Conservation (phyloP, 768 basidiomycete species). For the Gyrodon lividus region DNA sequence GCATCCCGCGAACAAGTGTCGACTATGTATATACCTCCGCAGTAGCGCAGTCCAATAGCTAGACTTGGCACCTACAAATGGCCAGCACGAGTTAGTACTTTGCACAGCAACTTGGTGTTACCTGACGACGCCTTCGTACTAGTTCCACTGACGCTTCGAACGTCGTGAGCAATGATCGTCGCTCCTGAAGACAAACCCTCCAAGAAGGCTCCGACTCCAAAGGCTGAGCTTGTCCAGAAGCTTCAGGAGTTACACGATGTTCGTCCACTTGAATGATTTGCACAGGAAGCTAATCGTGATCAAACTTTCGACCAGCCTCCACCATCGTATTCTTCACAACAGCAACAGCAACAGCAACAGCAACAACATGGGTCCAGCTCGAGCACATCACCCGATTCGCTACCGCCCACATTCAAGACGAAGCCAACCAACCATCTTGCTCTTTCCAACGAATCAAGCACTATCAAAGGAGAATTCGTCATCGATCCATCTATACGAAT, state of each 20-base stretch:
- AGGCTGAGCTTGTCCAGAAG: not conserved
- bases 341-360: not conserved
- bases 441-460: conserved; percentile 4
- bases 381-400: not conserved
- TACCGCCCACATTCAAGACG: conserved; percentile 17
- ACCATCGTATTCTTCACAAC: conserved; percentile 18
- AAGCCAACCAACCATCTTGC: conserved; percentile 29
- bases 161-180: conserved; percentile 8
- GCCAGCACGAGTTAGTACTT: not conserved
- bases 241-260: conserved; percentile 11
- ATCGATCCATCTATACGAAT: conserved; percentile 43
- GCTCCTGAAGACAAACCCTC: not conserved
- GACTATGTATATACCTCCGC: too few relatives aligned
- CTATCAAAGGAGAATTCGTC: conserved; percentile 35
- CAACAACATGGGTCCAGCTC: not conserved
- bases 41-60: too few relatives aligned
- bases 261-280: not conserved
- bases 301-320: conserved; percentile 17
- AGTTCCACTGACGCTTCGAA: not conserved
- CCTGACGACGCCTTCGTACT: not conserved
- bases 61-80: too few relatives aligned
- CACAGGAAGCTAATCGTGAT: not conserved
- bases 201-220: not conserved
- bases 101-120: not conserved
- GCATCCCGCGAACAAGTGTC: too few relatives aligned